Percentiles rank a stretch among this genome's conserved stretches.
Conservation (phyloP, 2,329 filamentous ascomycete species). For the Tolypocladium tundrense region DNA sequence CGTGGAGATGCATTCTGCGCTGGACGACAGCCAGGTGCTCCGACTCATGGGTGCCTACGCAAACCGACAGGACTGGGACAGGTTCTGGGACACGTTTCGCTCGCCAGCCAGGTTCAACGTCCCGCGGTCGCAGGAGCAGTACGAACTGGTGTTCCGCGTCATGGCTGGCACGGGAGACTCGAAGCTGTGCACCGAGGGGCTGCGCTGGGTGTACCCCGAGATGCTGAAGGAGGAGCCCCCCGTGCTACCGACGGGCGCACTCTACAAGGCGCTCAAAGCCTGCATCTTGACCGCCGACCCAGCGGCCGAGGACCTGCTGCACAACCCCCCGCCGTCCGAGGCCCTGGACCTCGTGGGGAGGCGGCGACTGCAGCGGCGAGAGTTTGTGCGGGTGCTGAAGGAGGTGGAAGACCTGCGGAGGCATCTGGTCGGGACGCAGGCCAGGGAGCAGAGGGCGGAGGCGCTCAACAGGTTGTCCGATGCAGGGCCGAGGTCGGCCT, state of each 20-base stretch:
- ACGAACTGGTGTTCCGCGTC: constrained; percentile 39
- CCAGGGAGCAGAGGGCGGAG: constrained; percentile 8
- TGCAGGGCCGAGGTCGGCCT: neutral
- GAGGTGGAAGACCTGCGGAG: constrained; percentile 17
- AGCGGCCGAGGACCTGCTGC: constrained; percentile 24
- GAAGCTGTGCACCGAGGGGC: constrained; percentile 32
- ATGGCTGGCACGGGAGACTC: constrained; percentile 35
- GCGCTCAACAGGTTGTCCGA: constrained; percentile 4
- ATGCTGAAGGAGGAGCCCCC: constrained; percentile 45
- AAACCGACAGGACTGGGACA: constrained; percentile 36
- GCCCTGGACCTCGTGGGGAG: constrained; percentile 6
- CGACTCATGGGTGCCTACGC: constrained; percentile 37
- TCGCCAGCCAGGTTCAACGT: constrained; percentile 38
- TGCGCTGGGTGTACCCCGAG: constrained; percentile 46
- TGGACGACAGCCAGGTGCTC: constrained; percentile 27
- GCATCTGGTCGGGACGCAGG: constrained; percentile 4
- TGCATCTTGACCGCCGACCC: constrained; percentile 49
- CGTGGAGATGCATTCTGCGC: constrained; percentile 23
- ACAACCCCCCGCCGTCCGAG: constrained; percentile 6
- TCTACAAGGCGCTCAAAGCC: constrained; percentile 38
- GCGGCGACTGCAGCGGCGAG: constrained; percentile 16
- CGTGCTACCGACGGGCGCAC: constrained; percentile 29
- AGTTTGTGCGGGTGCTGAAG: constrained; percentile 20
- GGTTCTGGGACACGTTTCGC: constrained; percentile 53
- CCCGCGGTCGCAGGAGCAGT: constrained; percentile 41